Evolutionary conservation across 148 eudicot genomes (phyloP).

Genomic region (Oxyria digyna): DNA sequence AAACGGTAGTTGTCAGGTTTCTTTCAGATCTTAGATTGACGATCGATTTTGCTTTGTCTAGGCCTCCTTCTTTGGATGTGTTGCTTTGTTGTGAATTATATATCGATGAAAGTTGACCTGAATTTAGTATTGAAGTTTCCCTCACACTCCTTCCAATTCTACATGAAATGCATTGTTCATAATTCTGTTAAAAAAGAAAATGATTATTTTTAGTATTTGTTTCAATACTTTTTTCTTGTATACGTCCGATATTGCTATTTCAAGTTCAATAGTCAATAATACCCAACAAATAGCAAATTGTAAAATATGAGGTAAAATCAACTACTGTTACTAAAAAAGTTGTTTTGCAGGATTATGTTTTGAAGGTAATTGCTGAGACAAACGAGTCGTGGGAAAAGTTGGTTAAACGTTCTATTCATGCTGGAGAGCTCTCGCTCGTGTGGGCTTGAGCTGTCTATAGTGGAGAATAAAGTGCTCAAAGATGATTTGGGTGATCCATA

Average conservation of each 20-base stretch:
- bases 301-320: not conserved
- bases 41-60: no score
- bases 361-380: constrained; percentile 78
- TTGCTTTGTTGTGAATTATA: not conserved
- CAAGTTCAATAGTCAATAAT: no score
- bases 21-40: no score
- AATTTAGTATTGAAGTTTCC: not conserved
- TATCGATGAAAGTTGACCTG: not conserved
- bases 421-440: constrained; percentile 91
- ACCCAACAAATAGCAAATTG: no score
- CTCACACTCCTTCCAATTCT: not conserved
- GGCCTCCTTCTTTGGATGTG: not conserved
- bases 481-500: not conserved
- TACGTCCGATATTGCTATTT: no score
- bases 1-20: no score
- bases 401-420: constrained; percentile 68
- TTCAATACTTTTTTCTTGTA: no score
- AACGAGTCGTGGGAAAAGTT: constrained; percentile 93
- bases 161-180: not conserved
- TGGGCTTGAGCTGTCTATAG: not conserved
- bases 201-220: no score
- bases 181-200: not conserved
- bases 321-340: not conserved
- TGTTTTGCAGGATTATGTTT: constrained; percentile 66
- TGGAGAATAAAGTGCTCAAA: not conserved